Conservation (phyloP, 805 yeast genomes). For the Millerozyma acaciae region DNA sequence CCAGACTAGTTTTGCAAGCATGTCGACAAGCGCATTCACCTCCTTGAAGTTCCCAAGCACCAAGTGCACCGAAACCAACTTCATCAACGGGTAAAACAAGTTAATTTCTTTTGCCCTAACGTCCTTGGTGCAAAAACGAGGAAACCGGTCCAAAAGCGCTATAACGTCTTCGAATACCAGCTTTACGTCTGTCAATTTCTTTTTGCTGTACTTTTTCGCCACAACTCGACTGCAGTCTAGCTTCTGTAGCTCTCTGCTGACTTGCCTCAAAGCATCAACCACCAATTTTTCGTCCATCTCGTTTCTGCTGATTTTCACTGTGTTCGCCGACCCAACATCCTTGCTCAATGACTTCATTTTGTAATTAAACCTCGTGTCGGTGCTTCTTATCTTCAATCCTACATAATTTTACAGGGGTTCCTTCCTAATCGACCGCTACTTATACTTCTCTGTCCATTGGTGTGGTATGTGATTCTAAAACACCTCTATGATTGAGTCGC, state of each 20-base stretch:
- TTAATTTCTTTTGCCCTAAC: constrained; percentile 2
- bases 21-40: constrained; percentile 3
- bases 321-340: no score
- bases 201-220: neutral
- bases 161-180: constrained; percentile 2
- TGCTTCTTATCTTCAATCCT: no score
- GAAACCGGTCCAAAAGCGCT: neutral
- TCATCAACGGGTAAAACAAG: constrained; percentile 6
- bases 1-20: constrained; percentile 8
- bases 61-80: constrained; percentile 2
- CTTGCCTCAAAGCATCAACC: neutral
- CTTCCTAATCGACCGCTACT: neutral
- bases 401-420: no score
- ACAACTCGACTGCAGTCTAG: neutral
- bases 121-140: neutral
- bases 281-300: no score
- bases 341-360: no score
- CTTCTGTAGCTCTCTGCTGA: constrained; percentile 1
- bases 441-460: constrained; percentile 1
- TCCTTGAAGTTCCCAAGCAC: constrained; percentile 1
- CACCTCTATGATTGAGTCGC: no score
- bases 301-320: no score
- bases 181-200: neutral
- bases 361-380: no score
- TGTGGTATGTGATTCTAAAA: no score